phyloP scores from a whole-genome alignment of 2,329 filamentous ascomycete genomes.

The Passalora sequoiae region DNA sequence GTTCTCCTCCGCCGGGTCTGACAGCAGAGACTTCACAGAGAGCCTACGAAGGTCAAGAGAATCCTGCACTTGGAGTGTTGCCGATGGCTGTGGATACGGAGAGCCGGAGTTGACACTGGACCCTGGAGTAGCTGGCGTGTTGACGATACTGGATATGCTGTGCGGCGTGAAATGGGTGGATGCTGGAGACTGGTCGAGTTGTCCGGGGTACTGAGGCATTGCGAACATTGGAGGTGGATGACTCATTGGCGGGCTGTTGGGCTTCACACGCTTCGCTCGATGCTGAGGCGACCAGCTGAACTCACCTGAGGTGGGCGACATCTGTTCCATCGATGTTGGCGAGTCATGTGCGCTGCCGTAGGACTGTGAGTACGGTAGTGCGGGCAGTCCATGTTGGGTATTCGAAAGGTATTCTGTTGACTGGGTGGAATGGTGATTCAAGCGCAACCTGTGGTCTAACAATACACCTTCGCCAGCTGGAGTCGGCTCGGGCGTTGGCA shows the following conservation, averaged over 20 bases:
- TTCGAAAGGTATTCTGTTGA: background rate
- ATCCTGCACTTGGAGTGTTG: slow-evolving; percentile 27
- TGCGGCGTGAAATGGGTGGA: slow-evolving; percentile 34
- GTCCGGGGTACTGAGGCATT: slow-evolving; percentile 24
- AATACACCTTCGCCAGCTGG: slow-evolving; percentile 12
- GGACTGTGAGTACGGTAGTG: background rate
- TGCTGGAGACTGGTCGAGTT: slow-evolving; percentile 37
- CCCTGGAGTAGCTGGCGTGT: slow-evolving; percentile 43
- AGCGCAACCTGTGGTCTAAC: slow-evolving; percentile 21
- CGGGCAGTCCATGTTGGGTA: background rate
- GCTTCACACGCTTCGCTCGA: slow-evolving; percentile 33
- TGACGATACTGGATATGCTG: slow-evolving; percentile 37
- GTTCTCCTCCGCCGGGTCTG: slow-evolving; percentile 43
- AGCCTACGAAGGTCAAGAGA: slow-evolving; percentile 49
- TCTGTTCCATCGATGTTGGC: slow-evolving; percentile 11
- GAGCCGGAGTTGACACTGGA: slow-evolving; percentile 31
- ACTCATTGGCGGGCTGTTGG: slow-evolving; percentile 21
- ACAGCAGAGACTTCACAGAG: slow-evolving; percentile 62
- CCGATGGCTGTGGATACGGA: slow-evolving; percentile 20
- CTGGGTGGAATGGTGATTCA: slow-evolving; percentile 8
- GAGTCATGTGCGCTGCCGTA: slow-evolving; percentile 7
- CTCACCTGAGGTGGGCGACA: slow-evolving; percentile 20
- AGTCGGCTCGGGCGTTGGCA: slow-evolving; percentile 20
- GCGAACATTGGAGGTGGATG: slow-evolving; percentile 26
- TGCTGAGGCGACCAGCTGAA: slow-evolving; percentile 35